Percentiles rank a stretch among this genome's conserved stretches.
These are phyloP conservation scores for Cryptococcus sp. DNA, from an alignment of 1,284 basidiomycete species.

Conservation along the genomic window DNA sequence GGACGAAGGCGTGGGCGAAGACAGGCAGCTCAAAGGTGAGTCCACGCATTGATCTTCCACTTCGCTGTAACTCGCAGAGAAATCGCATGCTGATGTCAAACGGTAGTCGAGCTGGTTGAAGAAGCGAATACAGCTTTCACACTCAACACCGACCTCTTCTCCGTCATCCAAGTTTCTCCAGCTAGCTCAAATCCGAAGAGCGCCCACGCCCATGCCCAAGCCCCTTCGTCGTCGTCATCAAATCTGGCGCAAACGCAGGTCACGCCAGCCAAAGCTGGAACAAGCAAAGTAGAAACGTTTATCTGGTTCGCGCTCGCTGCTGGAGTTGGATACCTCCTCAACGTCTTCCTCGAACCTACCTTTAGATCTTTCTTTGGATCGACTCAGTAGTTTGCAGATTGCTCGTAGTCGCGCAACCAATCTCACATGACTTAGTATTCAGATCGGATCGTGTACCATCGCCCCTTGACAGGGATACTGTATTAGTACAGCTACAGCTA, in stretches of 20 bases:
- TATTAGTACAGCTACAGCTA: too few species aligned
- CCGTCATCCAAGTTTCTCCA: slow-evolving; percentile 51
- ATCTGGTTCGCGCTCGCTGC: slow-evolving; percentile 24
- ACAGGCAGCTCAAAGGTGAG: slow-evolving; percentile 61
- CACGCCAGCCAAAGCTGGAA: too few species aligned
- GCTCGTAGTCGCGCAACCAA: too few species aligned
- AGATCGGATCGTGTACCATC: too few species aligned
- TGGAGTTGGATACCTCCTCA: slow-evolving; percentile 16
- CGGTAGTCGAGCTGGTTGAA: slow-evolving; percentile 56
- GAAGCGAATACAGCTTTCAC: slow-evolving; percentile 72
- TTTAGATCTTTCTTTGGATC: slow-evolving; percentile 1
- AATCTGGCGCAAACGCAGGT: not conserved
- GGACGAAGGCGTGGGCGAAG: slow-evolving; percentile 62
- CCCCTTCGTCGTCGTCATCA: not conserved
- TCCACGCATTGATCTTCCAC: slow-evolving; percentile 6
- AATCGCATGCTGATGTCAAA: slow-evolving; percentile 6
- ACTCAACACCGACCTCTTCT: slow-evolving; percentile 68
- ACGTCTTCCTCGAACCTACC: slow-evolving; percentile 19
- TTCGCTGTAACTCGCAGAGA: not conserved
- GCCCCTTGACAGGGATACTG: too few species aligned
- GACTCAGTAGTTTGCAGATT: too few species aligned
- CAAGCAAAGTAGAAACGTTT: slow-evolving; percentile 7
- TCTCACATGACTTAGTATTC: too few species aligned
- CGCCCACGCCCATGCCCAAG: not conserved
- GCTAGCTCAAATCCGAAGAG: not conserved